Evolutionary conservation across 2,329 filamentous ascomycete species (phyloP).

Genomic region (Fusarium pseudograminearum): DNA sequence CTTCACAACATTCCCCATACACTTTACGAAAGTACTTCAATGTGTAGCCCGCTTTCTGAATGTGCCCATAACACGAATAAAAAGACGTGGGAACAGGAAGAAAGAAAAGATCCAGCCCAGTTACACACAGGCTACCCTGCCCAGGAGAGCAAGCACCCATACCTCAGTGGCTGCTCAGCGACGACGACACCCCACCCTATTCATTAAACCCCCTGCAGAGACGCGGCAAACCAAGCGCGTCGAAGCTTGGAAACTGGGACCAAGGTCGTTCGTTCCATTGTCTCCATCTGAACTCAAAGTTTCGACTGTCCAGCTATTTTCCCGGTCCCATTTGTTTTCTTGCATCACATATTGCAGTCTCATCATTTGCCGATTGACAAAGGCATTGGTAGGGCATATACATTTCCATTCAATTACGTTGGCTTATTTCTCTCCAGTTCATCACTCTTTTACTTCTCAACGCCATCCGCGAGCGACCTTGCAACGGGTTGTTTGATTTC

Average conservation of each 20-base stretch:
- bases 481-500: slow-evolving; percentile 15
- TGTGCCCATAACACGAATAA: not conserved
- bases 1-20: slow-evolving; percentile 1
- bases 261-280: not conserved
- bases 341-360: slow-evolving; percentile 30
- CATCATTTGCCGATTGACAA: slow-evolving; percentile 25
- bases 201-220: slow-evolving; percentile 47
- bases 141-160: not conserved
- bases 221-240: slow-evolving; percentile 43
- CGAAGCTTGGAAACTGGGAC: slow-evolving; percentile 3
- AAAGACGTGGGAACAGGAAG: not conserved
- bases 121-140: not conserved
- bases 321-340: slow-evolving; percentile 17
- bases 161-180: slow-evolving; percentile 14
- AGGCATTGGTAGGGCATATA: slow-evolving; percentile 2
- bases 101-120: not conserved
- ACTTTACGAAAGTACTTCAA: not conserved
- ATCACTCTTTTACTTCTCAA: slow-evolving; percentile 7
- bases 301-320: slow-evolving; percentile 34
- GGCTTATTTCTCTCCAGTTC: not conserved
- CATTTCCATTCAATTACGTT: not conserved
- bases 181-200: slow-evolving; percentile 31
- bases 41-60: not conserved
- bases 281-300: slow-evolving; percentile 22
- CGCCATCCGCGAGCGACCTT: slow-evolving; percentile 4